Percentiles rank a stretch among this genome's conserved stretches.
These are phyloP conservation scores for Mesembryanthemum crystallinum DNA, from an alignment of 148 eudicot genomes.

Conservation along the genomic window DNA sequence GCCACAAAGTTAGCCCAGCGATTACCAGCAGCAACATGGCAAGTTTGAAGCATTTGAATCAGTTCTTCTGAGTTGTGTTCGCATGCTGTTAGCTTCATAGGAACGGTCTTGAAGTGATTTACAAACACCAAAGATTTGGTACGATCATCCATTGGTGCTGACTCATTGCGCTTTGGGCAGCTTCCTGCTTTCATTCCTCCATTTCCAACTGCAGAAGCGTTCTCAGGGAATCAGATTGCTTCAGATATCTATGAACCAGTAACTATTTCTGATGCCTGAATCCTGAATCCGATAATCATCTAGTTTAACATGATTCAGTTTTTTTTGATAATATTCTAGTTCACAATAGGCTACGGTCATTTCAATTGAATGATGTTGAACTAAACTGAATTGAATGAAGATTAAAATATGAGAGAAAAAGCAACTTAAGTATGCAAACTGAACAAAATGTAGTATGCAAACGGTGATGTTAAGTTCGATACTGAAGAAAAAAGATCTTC, in stretches of 20 bases:
- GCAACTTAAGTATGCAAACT: too few species aligned
- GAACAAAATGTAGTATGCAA: too few species aligned
- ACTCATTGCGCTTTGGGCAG: slow-evolving; percentile 34
- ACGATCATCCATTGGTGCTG: slow-evolving; percentile 22
- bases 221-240: not conserved
- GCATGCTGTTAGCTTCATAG: slow-evolving; percentile 26
- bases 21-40: slow-evolving; percentile 30
- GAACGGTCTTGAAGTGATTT: slow-evolving; percentile 34
- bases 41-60: slow-evolving; percentile 26
- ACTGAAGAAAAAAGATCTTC: not conserved
- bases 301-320: too few species aligned
- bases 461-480: too few species aligned
- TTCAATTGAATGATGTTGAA: too few species aligned
- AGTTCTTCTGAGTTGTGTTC: slow-evolving; percentile 29
- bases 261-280: not conserved
- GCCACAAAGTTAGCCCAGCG: slow-evolving; percentile 45
- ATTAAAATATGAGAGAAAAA: too few species aligned
- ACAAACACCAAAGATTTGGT: slow-evolving; percentile 34
- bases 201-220: slow-evolving; percentile 26
- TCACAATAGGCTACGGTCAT: too few species aligned
- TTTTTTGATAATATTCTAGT: too few species aligned
- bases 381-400: too few species aligned
- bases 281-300: too few species aligned
- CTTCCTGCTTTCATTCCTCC: slow-evolving; percentile 32
- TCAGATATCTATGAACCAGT: not conserved